phyloP scores from a whole-genome alignment of 192 early-diverging fungal species.

The Phycomyces blakesleeanus region DNA sequence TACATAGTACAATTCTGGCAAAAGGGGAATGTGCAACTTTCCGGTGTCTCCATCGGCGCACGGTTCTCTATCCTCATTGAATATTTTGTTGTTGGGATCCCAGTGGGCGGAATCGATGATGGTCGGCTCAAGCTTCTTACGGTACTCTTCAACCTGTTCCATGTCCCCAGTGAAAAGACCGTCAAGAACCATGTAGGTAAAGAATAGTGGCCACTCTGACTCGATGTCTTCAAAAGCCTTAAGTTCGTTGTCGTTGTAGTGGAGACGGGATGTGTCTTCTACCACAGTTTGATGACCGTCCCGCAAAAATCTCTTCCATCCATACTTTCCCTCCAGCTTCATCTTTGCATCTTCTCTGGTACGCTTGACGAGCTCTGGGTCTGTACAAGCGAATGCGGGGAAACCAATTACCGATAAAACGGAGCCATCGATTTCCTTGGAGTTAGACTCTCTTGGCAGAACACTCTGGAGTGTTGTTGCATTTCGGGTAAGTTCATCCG shows the following conservation, averaged over 20 bases:
- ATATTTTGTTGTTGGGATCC: slow-evolving; percentile 24
- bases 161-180: slow-evolving; percentile 69
- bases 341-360: slow-evolving; percentile 73
- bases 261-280: slow-evolving; percentile 71
- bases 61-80: slow-evolving; percentile 5
- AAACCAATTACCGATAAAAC: slow-evolving; percentile 81
- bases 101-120: slow-evolving; percentile 62
- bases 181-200: slow-evolving; percentile 82
- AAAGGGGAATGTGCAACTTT: slow-evolving; percentile 43
- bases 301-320: slow-evolving; percentile 79
- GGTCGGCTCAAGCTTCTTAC: slow-evolving; percentile 59
- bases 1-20: slow-evolving; percentile 81
- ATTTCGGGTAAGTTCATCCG: slow-evolving; percentile 82
- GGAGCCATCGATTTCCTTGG: slow-evolving; percentile 85
- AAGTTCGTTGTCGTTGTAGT: slow-evolving; percentile 80
- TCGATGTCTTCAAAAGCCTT: slow-evolving; percentile 81
- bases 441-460: slow-evolving; percentile 80
- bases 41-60: neutral
- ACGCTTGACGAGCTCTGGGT: slow-evolving; percentile 55
- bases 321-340: slow-evolving; percentile 79
- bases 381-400: slow-evolving; percentile 82
- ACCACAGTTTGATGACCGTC: slow-evolving; percentile 84
- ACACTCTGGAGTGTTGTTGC: slow-evolving; percentile 73
- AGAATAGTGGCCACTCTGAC: slow-evolving; percentile 89
- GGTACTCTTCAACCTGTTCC: slow-evolving; percentile 67